Percentiles rank a stretch among this genome's conserved stretches.
Conservation (phyloP, 371 early-diverging fungal species). For the Batkoa obscura region DNA sequence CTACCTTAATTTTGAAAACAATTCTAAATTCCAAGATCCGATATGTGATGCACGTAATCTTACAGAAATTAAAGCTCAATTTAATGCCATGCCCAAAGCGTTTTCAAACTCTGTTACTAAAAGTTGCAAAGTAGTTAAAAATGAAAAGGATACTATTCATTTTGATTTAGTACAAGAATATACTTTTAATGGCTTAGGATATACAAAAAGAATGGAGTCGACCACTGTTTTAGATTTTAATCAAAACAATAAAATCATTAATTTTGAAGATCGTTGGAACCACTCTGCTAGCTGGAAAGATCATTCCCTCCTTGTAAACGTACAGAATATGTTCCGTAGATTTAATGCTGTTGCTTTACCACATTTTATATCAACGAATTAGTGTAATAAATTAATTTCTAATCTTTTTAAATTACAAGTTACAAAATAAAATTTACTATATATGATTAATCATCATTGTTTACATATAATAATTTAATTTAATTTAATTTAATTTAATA, state of each 20-base stretch:
- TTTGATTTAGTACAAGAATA: neutral
- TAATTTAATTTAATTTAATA: no score
- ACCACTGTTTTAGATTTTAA: neutral
- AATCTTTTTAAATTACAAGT: no score
- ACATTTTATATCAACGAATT: no score
- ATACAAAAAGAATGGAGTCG: neutral
- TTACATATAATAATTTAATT: no score
- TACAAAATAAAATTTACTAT: no score
- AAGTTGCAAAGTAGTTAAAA: neutral
- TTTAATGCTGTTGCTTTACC: no score
- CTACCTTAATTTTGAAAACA: neutral
- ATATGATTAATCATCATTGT: no score
- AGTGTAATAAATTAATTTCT: no score
- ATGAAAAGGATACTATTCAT: neutral
- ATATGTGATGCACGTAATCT: slow-evolving; percentile 1
- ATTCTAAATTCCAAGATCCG: neutral
- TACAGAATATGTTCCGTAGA: no score
- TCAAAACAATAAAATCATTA: neutral
- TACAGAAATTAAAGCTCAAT: neutral
- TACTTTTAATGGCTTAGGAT: neutral
- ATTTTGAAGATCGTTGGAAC: neutral
- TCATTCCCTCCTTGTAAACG: no score
- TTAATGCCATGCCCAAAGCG: neutral
- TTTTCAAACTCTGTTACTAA: neutral
- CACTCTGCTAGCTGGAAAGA: neutral